A percentile compares a stretch with the other conserved stretches of the same genome.
These are phyloP conservation scores for Aureobasidium sp. DNA, from an alignment of 2,329 filamentous ascomycete species.

Conservation along the genomic window DNA sequence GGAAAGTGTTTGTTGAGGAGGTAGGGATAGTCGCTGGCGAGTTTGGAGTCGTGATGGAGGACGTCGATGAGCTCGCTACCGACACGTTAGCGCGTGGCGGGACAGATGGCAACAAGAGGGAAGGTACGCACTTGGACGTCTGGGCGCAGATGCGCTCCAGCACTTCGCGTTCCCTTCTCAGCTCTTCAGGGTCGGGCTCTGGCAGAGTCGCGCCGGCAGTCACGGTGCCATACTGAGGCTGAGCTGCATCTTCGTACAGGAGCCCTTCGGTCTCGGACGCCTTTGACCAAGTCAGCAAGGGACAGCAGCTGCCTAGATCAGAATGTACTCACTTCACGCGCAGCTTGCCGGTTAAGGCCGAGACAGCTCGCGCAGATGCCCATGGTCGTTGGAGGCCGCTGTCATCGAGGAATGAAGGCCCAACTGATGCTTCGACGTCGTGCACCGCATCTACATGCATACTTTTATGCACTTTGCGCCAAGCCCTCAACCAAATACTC, in stretches of 20 bases:
- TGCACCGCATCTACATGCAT: background rate
- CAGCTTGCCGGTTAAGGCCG: constrained; percentile 37
- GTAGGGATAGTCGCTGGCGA: constrained; percentile 33
- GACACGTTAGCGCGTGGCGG: background rate
- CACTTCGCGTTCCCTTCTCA: constrained; percentile 41
- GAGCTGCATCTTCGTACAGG: constrained; percentile 36
- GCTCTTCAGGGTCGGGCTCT: constrained; percentile 43
- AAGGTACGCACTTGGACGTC: constrained; percentile 38
- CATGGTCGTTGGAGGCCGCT: constrained; percentile 28
- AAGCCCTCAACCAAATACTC: constrained; percentile 9
- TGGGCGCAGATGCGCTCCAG: constrained; percentile 44
- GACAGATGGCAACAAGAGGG: constrained; percentile 19
- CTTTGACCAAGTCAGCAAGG: constrained; percentile 29
- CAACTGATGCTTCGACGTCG: background rate
- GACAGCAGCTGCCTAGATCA: background rate
- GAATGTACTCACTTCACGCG: constrained; percentile 36
- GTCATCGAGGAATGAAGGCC: constrained; percentile 9
- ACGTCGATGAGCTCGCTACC: constrained; percentile 45
- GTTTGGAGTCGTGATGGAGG: constrained; percentile 36
- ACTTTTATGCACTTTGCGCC: background rate
- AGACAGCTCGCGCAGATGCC: constrained; percentile 45
- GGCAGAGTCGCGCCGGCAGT: constrained; percentile 29
- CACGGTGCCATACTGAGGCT: constrained; percentile 40
- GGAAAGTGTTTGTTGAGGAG: constrained; percentile 38
- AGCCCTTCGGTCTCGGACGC: constrained; percentile 41